Evolutionary conservation across 2,329 filamentous ascomycete species (phyloP), one percentile per base, ranked within the genome.

Genomic region (Nigrograna mackinnonii): DNA sequence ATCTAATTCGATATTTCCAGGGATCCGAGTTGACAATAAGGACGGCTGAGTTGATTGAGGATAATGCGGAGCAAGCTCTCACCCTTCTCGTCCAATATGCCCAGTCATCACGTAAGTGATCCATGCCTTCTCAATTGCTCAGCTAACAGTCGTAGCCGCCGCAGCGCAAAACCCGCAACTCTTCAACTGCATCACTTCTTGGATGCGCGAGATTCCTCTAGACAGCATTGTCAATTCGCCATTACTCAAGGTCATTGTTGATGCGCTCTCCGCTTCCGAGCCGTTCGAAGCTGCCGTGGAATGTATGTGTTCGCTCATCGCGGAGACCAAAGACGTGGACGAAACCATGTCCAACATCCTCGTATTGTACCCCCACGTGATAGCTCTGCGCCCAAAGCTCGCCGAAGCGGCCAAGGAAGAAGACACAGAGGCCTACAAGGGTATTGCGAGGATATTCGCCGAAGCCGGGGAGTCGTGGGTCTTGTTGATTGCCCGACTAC

Each of bases 391-490:
- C 44, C 85, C 91, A 1, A 89, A 86, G 62, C 90, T 99, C 46
- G 78, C 79, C 34, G 80, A 86, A 60, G 80, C 84, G 17, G 87
- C 86, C 3, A 84, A 87, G 37, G 84, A 89, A 40, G 91, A 95
- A 58, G 94, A 99, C 64, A 75, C 79, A 7, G 92, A 97, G 44
- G 80, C 83, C 5, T 91, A 92, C 75, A 95, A 92, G 69, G 88
- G 90, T 11, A 76, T 96, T 43, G 96, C 94, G 7, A 85, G 91
- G 56, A 80, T 99, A 19, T 95, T 97, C 61, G 84, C 94, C 4
- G 91, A 96, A 63, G 91, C 94, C 19, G 95, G 90, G 51, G 91
- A 96, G 63, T 85, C 91, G 5, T 99, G 94, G 94, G 90, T 94
- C 4, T 84, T 97, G 28, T 79, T 95, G 19, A 91, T 97, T 59